Conservation (phyloP, 2,329 filamentous ascomycete species). For the Phaeophleospora eucalypticola region DNA sequence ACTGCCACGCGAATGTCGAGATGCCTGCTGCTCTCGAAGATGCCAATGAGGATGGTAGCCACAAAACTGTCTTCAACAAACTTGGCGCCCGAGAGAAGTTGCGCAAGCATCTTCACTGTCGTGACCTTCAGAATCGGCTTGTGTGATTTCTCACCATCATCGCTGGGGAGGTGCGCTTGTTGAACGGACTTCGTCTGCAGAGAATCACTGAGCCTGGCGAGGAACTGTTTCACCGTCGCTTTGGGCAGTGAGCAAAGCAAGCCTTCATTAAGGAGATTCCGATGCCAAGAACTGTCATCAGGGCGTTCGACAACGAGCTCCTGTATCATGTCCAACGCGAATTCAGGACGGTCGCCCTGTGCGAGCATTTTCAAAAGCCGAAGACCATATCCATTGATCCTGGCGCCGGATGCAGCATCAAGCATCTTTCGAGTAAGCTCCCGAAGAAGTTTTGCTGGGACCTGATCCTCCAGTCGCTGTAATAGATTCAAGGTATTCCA, state of each 20-base stretch:
- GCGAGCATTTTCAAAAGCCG: conserved; percentile 9
- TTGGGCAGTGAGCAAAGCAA: conserved; percentile 35
- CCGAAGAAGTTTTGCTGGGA: conserved; percentile 15
- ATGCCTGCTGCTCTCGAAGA: conserved; percentile 34
- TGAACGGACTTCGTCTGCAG: conserved; percentile 31
- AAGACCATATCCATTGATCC: conserved; percentile 7
- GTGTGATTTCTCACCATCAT: too few species aligned
- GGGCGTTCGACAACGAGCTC: conserved; percentile 15
- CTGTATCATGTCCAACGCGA: conserved; percentile 9
- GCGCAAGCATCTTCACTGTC: conserved; percentile 41
- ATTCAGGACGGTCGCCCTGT: conserved; percentile 12
- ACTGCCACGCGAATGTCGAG: conserved; percentile 36
- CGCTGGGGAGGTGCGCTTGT: too few species aligned
- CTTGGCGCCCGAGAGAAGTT: conserved; percentile 33
- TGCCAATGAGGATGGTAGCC: conserved; percentile 27
- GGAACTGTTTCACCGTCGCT: conserved; percentile 27
- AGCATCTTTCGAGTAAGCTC: conserved; percentile 9
- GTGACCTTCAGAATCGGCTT: conserved; percentile 37
- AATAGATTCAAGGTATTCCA: conserved; percentile 1
- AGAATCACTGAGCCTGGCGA: conserved; percentile 28
- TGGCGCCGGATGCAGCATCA: background rate
- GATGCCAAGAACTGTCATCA: conserved; percentile 42
- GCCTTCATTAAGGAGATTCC: conserved; percentile 30
- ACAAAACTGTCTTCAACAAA: conserved; percentile 37
- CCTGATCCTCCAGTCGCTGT: background rate